Percentiles rank a stretch among this genome's conserved stretches.
Evolutionary conservation across 73 alveolate species (phyloP).

Genomic region (Paramecium primaurelia): DNA sequence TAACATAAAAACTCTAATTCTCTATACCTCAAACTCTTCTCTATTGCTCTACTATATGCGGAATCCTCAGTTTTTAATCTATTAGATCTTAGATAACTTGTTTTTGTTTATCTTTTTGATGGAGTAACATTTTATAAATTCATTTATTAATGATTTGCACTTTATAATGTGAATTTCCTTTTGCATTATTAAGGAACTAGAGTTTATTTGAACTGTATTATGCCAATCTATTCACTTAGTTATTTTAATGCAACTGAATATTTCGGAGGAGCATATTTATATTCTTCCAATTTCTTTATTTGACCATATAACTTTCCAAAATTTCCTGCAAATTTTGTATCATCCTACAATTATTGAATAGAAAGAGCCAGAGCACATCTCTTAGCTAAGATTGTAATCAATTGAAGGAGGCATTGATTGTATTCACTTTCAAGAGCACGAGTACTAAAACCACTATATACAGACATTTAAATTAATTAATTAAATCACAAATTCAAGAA

Average conservation of each 20-base stretch:
- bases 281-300: neutral
- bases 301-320: neutral
- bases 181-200: neutral
- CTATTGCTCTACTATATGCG: neutral
- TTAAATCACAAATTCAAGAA: constrained; percentile 9
- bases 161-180: neutral
- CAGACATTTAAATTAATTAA: constrained; percentile 20
- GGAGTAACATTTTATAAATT: neutral
- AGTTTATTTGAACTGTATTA: neutral
- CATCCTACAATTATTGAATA: neutral
- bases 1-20: constrained; percentile 2
- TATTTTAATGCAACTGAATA: neutral
- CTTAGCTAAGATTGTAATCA: neutral
- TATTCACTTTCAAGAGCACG: neutral
- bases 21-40: constrained; percentile 21
- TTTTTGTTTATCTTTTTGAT: neutral
- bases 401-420: neutral
- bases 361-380: neutral
- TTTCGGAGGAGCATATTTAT: neutral
- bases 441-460: constrained; percentile 24
- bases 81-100: neutral
- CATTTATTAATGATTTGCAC: neutral
- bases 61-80: neutral
- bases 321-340: neutral
- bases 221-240: neutral